Evolutionary conservation across 108 stramenopile species (phyloP).

Genomic region (Mediolabrus comicus): DNA sequence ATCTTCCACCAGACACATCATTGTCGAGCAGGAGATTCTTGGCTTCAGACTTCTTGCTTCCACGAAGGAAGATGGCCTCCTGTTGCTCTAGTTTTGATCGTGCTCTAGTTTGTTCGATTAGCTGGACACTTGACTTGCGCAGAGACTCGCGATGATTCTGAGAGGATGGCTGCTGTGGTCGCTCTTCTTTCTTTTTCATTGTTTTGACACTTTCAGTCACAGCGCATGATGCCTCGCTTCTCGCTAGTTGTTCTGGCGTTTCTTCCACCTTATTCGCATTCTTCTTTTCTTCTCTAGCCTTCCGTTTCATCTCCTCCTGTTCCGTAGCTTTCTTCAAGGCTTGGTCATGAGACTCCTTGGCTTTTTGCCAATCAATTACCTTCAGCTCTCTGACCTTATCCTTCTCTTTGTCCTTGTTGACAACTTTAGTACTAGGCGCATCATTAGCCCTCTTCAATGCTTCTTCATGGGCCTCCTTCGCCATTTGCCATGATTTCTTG

Average conservation of each 20-base stretch:
- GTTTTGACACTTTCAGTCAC: constrained; percentile 3
- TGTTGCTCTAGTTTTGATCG: neutral
- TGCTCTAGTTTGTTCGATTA: neutral
- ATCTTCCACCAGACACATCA: neutral
- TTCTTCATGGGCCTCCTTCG: constrained; percentile 36
- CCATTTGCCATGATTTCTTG: constrained; percentile 30
- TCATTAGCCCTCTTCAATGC: constrained; percentile 9
- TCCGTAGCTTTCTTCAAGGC: constrained; percentile 1
- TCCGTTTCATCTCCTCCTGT: constrained; percentile 12
- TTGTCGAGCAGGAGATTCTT: neutral
- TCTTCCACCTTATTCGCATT: constrained; percentile 10
- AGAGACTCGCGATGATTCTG: neutral
- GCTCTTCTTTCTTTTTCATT: neutral
- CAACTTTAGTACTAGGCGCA: neutral
- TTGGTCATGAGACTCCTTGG: neutral
- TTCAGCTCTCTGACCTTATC: neutral
- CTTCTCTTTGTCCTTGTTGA: neutral
- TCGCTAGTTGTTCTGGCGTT: neutral
- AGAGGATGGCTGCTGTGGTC: neutral
- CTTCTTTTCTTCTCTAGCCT: constrained; percentile 20
- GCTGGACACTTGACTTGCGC: neutral
- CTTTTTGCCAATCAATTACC: neutral
- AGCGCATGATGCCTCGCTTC: constrained; percentile 7
- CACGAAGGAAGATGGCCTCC: neutral
- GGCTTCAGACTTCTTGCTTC: neutral